Percentiles rank a stretch among this genome's conserved stretches.
Conservation (phyloP, 148 eudicot species). For the Amaranthus hypochondriacus region DNA sequence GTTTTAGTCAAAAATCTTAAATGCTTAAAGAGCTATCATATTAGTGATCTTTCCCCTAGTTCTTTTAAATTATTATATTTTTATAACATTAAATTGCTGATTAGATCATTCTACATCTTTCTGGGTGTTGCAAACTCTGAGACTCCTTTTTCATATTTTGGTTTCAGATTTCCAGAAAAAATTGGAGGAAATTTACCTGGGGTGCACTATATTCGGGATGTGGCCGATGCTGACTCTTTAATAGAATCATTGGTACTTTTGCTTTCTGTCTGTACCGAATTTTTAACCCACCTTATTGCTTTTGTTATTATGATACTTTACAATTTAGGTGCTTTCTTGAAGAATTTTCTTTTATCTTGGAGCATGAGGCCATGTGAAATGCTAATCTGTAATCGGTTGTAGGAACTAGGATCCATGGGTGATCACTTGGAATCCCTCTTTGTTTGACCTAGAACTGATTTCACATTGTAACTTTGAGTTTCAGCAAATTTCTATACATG, state of each 20-base stretch:
- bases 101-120: background rate
- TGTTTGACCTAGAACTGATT: background rate
- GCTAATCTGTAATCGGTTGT: background rate
- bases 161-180: constrained; percentile 79
- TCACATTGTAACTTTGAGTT: background rate
- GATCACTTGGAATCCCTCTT: background rate
- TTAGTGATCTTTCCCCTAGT: background rate
- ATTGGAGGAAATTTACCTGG: constrained; percentile 93
- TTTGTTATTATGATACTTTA: background rate
- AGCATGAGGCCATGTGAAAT: background rate
- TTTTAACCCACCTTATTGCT: background rate
- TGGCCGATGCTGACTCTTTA: constrained; percentile 86
- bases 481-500: background rate
- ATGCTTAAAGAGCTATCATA: background rate
- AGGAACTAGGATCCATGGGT: background rate
- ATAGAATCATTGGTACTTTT: constrained; percentile 74
- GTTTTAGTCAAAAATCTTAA: background rate
- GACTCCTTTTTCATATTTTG: constrained; percentile 5
- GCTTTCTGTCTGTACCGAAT: background rate
- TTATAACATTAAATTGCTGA: background rate
- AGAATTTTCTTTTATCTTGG: background rate
- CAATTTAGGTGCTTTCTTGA: constrained; percentile 3
- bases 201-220: constrained; percentile 93
- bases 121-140: background rate
- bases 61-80: background rate